These are phyloP conservation scores for Hordeum marinum DNA, from an alignment of 176 grass and related monocot species.

Conservation along the genomic window DNA sequence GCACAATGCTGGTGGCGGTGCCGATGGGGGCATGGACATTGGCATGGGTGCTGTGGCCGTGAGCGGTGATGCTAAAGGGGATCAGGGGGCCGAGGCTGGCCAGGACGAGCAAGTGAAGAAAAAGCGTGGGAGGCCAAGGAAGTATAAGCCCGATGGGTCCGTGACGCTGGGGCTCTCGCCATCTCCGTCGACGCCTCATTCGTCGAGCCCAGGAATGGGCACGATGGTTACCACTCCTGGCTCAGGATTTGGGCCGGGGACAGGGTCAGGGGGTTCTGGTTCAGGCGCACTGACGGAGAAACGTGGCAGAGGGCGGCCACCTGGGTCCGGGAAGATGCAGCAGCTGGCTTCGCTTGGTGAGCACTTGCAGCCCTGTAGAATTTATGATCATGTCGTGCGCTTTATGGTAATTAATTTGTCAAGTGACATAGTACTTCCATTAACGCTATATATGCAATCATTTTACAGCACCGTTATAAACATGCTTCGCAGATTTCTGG, in stretches of 20 bases:
- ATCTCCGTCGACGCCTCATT: conserved; percentile 19
- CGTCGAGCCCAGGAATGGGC: conserved; percentile 14
- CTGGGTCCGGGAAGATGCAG: conserved; percentile 85
- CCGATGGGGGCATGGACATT: conserved; percentile 8
- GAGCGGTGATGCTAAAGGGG: conserved; percentile 31
- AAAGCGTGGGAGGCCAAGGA: conserved; percentile 78
- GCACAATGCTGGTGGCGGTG: background rate
- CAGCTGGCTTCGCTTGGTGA: conserved; percentile 82
- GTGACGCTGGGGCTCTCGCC: conserved; percentile 52
- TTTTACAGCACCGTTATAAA: background rate
- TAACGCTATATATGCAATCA: background rate
- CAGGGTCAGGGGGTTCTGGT: conserved; percentile 41
- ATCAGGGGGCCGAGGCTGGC: conserved; percentile 15
- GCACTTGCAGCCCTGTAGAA: conserved; percentile 1
- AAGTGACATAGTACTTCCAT: background rate
- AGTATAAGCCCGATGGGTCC: conserved; percentile 70
- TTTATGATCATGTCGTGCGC: background rate
- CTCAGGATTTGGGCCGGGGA: conserved; percentile 44
- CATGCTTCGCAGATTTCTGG: background rate
- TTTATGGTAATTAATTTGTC: background rate
- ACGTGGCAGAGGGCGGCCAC: conserved; percentile 70
- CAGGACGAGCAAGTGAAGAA: conserved; percentile 59
- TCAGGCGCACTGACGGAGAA: conserved; percentile 48
- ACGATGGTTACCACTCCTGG: conserved; percentile 28
- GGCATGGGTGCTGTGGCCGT: conserved; percentile 10